Percentiles rank a stretch among this genome's conserved stretches.
phyloP scores from a whole-genome alignment of 2,329 filamentous ascomycete genomes.

The Cladosporium sp. region DNA sequence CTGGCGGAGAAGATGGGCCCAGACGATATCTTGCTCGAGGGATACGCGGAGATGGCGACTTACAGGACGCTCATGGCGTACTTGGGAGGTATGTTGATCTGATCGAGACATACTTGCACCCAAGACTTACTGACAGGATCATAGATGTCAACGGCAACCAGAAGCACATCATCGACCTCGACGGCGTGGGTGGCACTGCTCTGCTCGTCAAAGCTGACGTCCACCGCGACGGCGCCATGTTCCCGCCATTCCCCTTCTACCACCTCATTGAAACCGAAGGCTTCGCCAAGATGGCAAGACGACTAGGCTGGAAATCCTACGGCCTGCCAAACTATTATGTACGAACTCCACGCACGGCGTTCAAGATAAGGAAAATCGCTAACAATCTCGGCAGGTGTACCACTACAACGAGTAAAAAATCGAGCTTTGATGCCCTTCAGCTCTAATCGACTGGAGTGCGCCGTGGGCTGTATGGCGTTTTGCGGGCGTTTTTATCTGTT shows the following conservation, averaged over 20 bases:
- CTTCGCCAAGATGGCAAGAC: slow-evolving; percentile 92
- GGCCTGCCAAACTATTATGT: slow-evolving; percentile 98
- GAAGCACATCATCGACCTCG: slow-evolving; percentile 57
- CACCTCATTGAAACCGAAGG: slow-evolving; percentile 97
- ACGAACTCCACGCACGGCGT: slow-evolving; percentile 30
- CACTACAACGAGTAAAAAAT: slow-evolving; percentile 76
- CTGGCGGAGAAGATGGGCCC: slow-evolving; percentile 76
- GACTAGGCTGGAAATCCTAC: slow-evolving; percentile 77
- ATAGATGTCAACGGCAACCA: slow-evolving; percentile 29
- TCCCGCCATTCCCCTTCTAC: slow-evolving; percentile 93
- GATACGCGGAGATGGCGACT: slow-evolving; percentile 88
- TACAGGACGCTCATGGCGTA: slow-evolving; percentile 90
- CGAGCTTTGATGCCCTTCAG: too few species aligned
- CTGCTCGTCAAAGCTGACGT: slow-evolving; percentile 94
- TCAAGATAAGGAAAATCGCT: neutral
- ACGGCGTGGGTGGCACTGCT: slow-evolving; percentile 90
- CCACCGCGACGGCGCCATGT: slow-evolving; percentile 96
- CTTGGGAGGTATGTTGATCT: slow-evolving; percentile 56
- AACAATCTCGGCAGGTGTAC: slow-evolving; percentile 60
- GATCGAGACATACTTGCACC: neutral
- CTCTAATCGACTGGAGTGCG: neutral
- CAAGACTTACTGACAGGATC: neutral
- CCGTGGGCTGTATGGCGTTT: neutral
- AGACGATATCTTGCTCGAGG: slow-evolving; percentile 90
- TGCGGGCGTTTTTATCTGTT: neutral